Conservation (phyloP, 2,329 filamentous ascomycete genomes). For the Tolypocladium cylindrosporum region DNA sequence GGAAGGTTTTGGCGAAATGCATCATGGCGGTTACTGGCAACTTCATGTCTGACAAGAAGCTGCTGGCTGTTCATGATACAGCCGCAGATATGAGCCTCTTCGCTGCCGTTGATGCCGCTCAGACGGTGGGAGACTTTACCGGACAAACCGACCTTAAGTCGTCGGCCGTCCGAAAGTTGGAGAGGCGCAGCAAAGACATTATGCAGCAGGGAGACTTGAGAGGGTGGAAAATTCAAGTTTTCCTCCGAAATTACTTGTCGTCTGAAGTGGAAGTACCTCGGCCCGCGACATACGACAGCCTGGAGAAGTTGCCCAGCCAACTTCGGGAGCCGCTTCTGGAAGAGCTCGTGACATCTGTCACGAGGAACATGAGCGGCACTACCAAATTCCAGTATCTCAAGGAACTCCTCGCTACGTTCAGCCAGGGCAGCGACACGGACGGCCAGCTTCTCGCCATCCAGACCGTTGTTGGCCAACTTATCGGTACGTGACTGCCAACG, state of each 20-base stretch:
- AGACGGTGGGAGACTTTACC: slow-evolving; percentile 11
- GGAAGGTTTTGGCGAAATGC: slow-evolving; percentile 15
- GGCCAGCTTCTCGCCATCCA: slow-evolving; percentile 35
- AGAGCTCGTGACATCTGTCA: slow-evolving; percentile 20
- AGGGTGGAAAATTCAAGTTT: slow-evolving; percentile 36
- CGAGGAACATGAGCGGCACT: slow-evolving; percentile 18
- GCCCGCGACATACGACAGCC: slow-evolving; percentile 21
- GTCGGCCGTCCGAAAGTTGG: slow-evolving; percentile 22
- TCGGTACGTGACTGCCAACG: slow-evolving; percentile 17
- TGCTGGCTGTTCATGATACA: slow-evolving; percentile 12
- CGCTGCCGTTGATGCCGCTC: slow-evolving; percentile 22
- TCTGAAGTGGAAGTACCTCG: slow-evolving; percentile 19
- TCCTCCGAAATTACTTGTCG: slow-evolving; percentile 28
- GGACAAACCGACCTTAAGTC: slow-evolving; percentile 15
- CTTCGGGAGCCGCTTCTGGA: slow-evolving; percentile 21
- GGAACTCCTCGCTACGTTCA: slow-evolving; percentile 23
- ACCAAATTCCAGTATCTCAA: slow-evolving; percentile 28
- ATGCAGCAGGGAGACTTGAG: slow-evolving; percentile 24
- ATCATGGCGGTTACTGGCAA: slow-evolving; percentile 14
- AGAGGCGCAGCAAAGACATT: slow-evolving; percentile 21
- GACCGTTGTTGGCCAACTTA: slow-evolving; percentile 28
- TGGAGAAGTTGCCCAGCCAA: slow-evolving; percentile 16
- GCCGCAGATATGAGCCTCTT: slow-evolving; percentile 17
- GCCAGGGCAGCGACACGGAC: slow-evolving; percentile 18
- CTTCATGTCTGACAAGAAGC: slow-evolving; percentile 19